Evolutionary conservation across 2,329 filamentous ascomycete species (phyloP).

Genomic region (Phoma sp.): DNA sequence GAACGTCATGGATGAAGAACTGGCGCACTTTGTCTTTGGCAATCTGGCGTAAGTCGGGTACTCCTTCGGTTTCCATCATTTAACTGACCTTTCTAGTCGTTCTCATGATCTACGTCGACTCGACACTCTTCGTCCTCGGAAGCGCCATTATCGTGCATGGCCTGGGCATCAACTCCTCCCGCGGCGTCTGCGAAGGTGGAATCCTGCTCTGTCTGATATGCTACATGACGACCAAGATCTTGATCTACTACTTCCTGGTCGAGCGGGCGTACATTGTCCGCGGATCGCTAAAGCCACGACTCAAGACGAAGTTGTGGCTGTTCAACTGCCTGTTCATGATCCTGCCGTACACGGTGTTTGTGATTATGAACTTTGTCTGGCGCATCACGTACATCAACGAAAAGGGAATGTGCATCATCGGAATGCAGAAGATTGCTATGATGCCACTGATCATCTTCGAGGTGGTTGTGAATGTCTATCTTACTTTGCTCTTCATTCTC

Average conservation of each 20-base stretch:
- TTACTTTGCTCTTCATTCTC: conserved; percentile 68
- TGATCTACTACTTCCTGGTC: conserved; percentile 70
- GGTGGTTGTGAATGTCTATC: conserved; percentile 65
- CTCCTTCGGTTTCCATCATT: background rate
- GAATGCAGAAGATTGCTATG: conserved; percentile 65
- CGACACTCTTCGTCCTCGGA: conserved; percentile 65
- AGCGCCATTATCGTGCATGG: conserved; percentile 64
- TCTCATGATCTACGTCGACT: conserved; percentile 65
- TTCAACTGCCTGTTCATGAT: conserved; percentile 68
- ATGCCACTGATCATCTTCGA: conserved; percentile 68
- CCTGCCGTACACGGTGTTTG: conserved; percentile 50
- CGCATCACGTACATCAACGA: conserved; percentile 63
- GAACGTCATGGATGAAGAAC: conserved; percentile 28
- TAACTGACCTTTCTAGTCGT: conserved; percentile 55
- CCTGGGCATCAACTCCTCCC: conserved; percentile 61
- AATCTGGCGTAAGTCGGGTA: conserved; percentile 21
- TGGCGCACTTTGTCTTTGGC: conserved; percentile 34
- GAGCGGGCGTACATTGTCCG: conserved; percentile 70
- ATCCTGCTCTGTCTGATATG: conserved; percentile 67
- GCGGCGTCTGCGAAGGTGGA: conserved; percentile 61
- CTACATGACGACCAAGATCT: conserved; percentile 69
- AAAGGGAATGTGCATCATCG: conserved; percentile 65
- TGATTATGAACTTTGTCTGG: conserved; percentile 63
- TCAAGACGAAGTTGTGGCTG: conserved; percentile 64
- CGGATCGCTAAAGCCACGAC: conserved; percentile 57